Percentiles rank a stretch among this genome's conserved stretches.
Conservation (phyloP, 225 moss, liverwort and hornwort genomes). For the Anthoceros angustus region DNA sequence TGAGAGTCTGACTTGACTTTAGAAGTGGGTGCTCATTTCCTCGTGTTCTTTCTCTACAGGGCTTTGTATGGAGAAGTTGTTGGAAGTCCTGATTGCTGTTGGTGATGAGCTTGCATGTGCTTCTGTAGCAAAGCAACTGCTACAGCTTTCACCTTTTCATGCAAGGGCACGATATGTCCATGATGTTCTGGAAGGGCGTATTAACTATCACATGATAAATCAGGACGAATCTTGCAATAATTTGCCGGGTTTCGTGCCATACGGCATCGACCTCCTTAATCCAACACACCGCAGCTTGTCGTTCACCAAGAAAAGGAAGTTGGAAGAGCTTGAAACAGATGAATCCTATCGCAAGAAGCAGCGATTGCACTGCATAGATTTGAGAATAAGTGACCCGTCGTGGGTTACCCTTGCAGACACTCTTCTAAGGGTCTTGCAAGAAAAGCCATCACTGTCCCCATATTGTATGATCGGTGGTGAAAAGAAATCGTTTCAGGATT, state of each 20-base stretch:
- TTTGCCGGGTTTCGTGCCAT: constrained; percentile 33
- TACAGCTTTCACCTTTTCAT: constrained; percentile 66
- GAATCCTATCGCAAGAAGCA: constrained; percentile 38
- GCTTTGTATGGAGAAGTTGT: constrained; percentile 97
- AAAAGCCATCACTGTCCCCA: constrained; percentile 12
- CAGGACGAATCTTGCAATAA: constrained; percentile 20
- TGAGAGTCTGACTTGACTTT: not conserved
- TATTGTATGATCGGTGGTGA: not conserved
- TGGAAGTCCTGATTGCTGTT: constrained; percentile 80
- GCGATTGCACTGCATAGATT: constrained; percentile 45
- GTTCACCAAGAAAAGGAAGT: constrained; percentile 54
- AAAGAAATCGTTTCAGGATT: constrained; percentile 3
- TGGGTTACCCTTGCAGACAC: constrained; percentile 63
- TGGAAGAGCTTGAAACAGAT: constrained; percentile 35
- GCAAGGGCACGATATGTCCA: constrained; percentile 61
- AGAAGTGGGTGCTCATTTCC: not conserved
- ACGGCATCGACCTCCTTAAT: constrained; percentile 69
- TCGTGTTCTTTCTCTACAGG: constrained; percentile 21
- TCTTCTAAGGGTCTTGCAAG: constrained; percentile 47
- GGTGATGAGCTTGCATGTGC: constrained; percentile 91
- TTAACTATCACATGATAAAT: constrained; percentile 22
- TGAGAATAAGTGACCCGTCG: constrained; percentile 50
- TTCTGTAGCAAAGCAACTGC: constrained; percentile 52
- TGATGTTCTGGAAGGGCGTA: constrained; percentile 50
- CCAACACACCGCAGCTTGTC: constrained; percentile 66